Percentiles rank a stretch among this genome's conserved stretches.
These are phyloP conservation scores for Phytophthora hybrid DNA, from an alignment of 352 stramenopile genomes.

Conservation along the genomic window DNA sequence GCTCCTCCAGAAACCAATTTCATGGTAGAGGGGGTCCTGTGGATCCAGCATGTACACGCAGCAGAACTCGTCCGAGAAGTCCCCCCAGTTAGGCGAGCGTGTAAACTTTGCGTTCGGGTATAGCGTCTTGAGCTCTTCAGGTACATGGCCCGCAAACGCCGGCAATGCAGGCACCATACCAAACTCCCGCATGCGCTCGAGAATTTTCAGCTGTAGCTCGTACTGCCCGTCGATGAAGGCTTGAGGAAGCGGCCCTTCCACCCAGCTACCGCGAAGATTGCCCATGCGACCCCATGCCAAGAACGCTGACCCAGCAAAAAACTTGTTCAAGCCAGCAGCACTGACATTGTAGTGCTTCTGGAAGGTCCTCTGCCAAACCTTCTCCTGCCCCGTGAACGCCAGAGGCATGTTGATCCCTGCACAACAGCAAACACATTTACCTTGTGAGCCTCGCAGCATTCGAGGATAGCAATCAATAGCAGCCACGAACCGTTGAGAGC, in stretches of 20 bases:
- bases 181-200: constrained; percentile 87
- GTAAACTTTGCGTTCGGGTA: constrained; percentile 85
- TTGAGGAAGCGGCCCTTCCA: constrained; percentile 84
- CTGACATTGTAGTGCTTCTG: constrained; percentile 80
- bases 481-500: constrained; percentile 75
- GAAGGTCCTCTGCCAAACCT: constrained; percentile 91
- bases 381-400: constrained; percentile 91
- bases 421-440: not conserved
- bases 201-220: constrained; percentile 78
- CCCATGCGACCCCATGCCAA: constrained; percentile 92
- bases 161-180: constrained; percentile 93
- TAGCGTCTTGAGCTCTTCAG: constrained; percentile 76
- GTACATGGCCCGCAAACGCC: constrained; percentile 90
- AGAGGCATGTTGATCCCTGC: constrained; percentile 91
- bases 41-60: constrained; percentile 88
- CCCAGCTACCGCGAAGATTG: constrained; percentile 88
- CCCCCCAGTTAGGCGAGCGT: constrained; percentile 81
- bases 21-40: constrained; percentile 81
- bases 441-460: not conserved
- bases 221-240: constrained; percentile 88
- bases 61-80: constrained; percentile 83
- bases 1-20: constrained; percentile 88
- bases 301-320: constrained; percentile 91
- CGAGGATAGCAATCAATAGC: not conserved
- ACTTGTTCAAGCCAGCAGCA: constrained; percentile 81